These are phyloP conservation scores for Claviceps sorghi DNA, from an alignment of 2,329 filamentous ascomycete genomes.

Conservation along the genomic window DNA sequence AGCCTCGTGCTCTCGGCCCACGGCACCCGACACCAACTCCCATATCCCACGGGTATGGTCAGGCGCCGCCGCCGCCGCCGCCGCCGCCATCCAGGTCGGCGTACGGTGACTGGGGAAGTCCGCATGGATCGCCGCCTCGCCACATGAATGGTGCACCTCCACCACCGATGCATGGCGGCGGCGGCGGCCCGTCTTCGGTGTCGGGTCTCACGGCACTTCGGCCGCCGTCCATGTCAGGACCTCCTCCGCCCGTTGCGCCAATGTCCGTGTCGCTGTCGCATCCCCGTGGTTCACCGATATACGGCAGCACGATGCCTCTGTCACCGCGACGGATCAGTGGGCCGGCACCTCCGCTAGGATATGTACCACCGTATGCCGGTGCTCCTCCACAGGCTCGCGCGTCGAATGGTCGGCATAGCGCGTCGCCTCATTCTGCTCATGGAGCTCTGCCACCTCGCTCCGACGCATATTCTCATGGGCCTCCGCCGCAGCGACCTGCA, in stretches of 20 bases:
- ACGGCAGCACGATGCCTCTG: constrained; percentile 30
- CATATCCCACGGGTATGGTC: constrained; percentile 14
- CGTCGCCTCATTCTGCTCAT: constrained; percentile 20
- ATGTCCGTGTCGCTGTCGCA: constrained; percentile 26
- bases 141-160: constrained; percentile 35
- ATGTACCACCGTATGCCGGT: constrained; percentile 20
- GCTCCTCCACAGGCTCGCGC: constrained; percentile 12
- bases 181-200: constrained; percentile 14
- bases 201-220: constrained; percentile 31
- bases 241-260: constrained; percentile 25
- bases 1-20: constrained; percentile 14
- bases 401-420: constrained; percentile 12
- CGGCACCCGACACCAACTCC: constrained; percentile 9
- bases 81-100: constrained; percentile 12
- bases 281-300: constrained; percentile 17
- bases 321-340: constrained; percentile 33
- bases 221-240: constrained; percentile 31
- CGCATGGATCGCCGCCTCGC: constrained; percentile 32
- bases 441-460: constrained; percentile 19
- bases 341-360: constrained; percentile 27
- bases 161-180: constrained; percentile 17
- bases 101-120: constrained; percentile 36
- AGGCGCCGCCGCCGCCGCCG: constrained; percentile 12
- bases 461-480: constrained; percentile 25
- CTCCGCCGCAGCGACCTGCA: constrained; percentile 26